Base-by-base conservation (phyloP, 345 rosid genomes). In the Pistacia vera region DNA sequence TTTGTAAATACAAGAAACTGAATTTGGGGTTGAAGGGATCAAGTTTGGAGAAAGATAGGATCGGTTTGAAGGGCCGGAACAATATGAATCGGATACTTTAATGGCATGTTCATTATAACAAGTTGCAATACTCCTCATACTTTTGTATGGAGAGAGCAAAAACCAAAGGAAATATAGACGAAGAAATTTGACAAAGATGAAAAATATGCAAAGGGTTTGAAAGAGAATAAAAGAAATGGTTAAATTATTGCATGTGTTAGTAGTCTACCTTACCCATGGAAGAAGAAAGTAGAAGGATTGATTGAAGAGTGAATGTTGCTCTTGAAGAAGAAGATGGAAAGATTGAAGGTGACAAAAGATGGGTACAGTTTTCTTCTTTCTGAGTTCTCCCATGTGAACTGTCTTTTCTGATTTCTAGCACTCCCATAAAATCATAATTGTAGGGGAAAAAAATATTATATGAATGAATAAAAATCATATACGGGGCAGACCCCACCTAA, bases 81-180 rank as follows among this genome's bases (percentile, higher is more conserved):
- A 95, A 61, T 92, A 95, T 6, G 97, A 80, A 81, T 87, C 91
- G 0, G 97, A 88, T 18, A 94, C 90, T 82, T 88, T 87, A 49
- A 94, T 89, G 72, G 98, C 97, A 62, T 91, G 91, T 59, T 94
- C 95, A 57, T 88, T 89, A 74, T 91, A 94, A 82, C 97, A 92
- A 73, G 92, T 82, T 14, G 88, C 85, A 60, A 94, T 78, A 41
- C 90, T 88, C 88, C 95, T 91, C 97, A 94, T 94, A 2, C 5
- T 48, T 54, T 62, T 35, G 2, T 18, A 46, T 56, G 60, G 68
- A 75, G 25, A 28, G 13, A 16, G 14, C 16, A 28, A 56, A 61
- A 75, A 2, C 38, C n/a, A 9, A 72, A 22, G 8, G 55, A 57
- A 30, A 11, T 36, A 57, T 12, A n/a, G 25, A 54, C 9, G 48